Evolutionary conservation across 164 flowering plant species (phyloP), one percentile per base, ranked within the genome.

Genomic region (Stephania japonica): DNA sequence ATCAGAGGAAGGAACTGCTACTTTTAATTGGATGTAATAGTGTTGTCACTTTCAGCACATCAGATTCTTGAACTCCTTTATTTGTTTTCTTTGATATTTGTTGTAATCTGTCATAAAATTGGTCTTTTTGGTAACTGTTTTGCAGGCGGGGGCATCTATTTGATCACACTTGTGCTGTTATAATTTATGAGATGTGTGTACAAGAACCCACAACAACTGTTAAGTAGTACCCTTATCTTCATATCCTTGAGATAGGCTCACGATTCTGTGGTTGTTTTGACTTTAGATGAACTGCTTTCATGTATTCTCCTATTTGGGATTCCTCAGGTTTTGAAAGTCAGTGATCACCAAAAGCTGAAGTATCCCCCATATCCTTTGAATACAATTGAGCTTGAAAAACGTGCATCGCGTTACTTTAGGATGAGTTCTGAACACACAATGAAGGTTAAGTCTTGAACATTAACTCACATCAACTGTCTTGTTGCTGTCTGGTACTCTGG

Each of bases 381-480:
- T 79, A 96, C 99, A 23, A 85, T 96, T 79, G 98, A 96, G 86
- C 94, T 96, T 78, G 97, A 93, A 78, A 93, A 93, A 72, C 98
- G 99, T 76, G 97, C 99, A 73, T 96, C 99, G 13, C 81, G 94
- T 69, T 96, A 90, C 81, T 93, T 91, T 71, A 81, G 90, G 65
- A 88, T 96, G 94, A 93, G 99, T 82, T 90, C 99, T 72, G 97
- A 91, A 70, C 93, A 88, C 14, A 93, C 99, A 38, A 96, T 96
- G 99, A 96, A 96, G 97, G 99, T 87, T 42, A 73, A 74, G 26
- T 68, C 53, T 71, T 32, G 71, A 73, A 25, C 42, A 24, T 64
- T 5, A 42, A 62, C 8, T 18, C 10, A 50, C 25, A 67, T 71
- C 70, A 21, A 42, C 16, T 16, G 61, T 13, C 72, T 23, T 18